A percentile compares a stretch with the other conserved stretches of the same genome.
These are phyloP conservation scores for Fusarium decemcellulare DNA, from an alignment of 2,329 filamentous ascomycete genomes.

Conservation along the genomic window DNA sequence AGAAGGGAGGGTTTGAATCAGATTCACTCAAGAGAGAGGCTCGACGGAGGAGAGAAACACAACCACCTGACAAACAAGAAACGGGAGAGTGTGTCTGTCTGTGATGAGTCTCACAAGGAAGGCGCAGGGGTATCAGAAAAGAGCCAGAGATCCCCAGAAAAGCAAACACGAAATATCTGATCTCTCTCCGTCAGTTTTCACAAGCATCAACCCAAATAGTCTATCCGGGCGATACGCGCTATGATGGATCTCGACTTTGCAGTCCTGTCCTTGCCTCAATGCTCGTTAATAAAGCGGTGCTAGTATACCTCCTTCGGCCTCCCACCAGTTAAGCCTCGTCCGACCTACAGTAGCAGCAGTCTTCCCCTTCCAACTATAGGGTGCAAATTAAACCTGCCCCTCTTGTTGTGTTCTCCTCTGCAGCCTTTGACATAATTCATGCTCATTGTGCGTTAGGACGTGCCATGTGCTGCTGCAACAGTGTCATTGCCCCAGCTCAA, in stretches of 20 bases:
- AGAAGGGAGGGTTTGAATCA: not conserved
- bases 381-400: slow-evolving; percentile 40
- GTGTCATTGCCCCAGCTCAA: slow-evolving; percentile 12
- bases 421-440: slow-evolving; percentile 21
- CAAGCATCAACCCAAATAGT: slow-evolving; percentile 3
- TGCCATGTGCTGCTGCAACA: slow-evolving; percentile 18
- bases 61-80: not conserved
- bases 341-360: slow-evolving; percentile 4
- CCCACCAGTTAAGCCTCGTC: slow-evolving; percentile 24
- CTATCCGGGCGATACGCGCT: slow-evolving; percentile 17
- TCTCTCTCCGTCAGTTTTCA: slow-evolving; percentile 26
- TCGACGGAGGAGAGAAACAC: slow-evolving; percentile 21
- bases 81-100: slow-evolving; percentile 16
- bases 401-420: slow-evolving; percentile 24
- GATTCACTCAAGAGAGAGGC: slow-evolving; percentile 12
- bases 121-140: slow-evolving; percentile 15
- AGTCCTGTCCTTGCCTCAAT: slow-evolving; percentile 4
- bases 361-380: slow-evolving; percentile 32
- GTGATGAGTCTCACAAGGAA: slow-evolving; percentile 25
- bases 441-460: slow-evolving; percentile 17
- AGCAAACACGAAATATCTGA: not conserved
- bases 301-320: slow-evolving; percentile 31
- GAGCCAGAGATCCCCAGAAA: slow-evolving; percentile 16
- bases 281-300: slow-evolving; percentile 3
- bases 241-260: slow-evolving; percentile 11